These are phyloP conservation scores for Vitis hybrid DNA, from an alignment of 177 flowering plant species.

Conservation along the genomic window DNA sequence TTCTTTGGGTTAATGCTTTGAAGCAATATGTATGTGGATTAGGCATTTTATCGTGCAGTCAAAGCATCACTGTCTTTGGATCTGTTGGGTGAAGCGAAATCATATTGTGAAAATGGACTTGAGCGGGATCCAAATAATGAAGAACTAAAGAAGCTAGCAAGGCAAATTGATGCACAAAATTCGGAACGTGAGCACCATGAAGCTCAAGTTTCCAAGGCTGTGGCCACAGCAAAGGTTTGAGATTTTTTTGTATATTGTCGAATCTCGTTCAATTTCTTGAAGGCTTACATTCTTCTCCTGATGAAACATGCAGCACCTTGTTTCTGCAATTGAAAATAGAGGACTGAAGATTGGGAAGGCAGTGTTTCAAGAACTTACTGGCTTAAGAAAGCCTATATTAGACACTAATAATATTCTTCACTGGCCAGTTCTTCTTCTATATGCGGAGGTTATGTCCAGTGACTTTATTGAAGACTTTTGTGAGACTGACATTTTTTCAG, in stretches of 20 bases:
- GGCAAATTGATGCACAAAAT: constrained; percentile 41
- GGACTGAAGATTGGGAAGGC: constrained; percentile 74
- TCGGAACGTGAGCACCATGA: constrained; percentile 54
- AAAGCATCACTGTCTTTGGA: constrained; percentile 77
- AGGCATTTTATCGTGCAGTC: constrained; percentile 91
- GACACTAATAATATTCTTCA: constrained; percentile 75
- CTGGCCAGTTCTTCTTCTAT: constrained; percentile 93
- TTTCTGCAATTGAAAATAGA: constrained; percentile 66
- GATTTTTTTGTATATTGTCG: not conserved
- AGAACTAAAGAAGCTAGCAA: constrained; percentile 65
- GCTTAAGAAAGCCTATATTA: constrained; percentile 63
- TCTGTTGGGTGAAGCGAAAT: constrained; percentile 62
- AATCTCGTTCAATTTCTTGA: not conserved
- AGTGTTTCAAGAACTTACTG: constrained; percentile 74
- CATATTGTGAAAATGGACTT: constrained; percentile 62
- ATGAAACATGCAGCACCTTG: constrained; percentile 52
- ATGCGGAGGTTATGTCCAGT: constrained; percentile 95
- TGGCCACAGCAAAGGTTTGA: constrained; percentile 67
- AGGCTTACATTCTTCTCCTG: constrained; percentile 7
- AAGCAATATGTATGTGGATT: constrained; percentile 9
- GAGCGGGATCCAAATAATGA: constrained; percentile 57
- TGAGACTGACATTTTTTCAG: constrained; percentile 81
- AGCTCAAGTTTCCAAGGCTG: constrained; percentile 58
- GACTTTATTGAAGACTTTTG: constrained; percentile 96
- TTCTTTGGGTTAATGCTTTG: not conserved